Conservation (phyloP, 2,329 filamentous ascomycete genomes). For the Bertia moriformis region DNA sequence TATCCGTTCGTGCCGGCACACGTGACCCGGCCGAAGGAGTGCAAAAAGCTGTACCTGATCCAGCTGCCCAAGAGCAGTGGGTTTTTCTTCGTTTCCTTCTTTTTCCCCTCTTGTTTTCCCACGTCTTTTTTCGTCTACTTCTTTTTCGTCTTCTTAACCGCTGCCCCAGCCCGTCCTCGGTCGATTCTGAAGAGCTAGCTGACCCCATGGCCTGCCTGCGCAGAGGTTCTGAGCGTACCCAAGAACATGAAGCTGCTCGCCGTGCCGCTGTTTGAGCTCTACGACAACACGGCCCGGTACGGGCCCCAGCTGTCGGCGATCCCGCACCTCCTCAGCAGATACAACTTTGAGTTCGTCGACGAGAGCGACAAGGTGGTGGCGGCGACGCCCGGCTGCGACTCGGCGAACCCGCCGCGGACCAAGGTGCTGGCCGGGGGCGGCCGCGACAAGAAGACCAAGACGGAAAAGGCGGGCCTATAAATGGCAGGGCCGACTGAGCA, state of each 20-base stretch:
- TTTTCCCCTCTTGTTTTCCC: no score
- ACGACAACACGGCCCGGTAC: slow-evolving; percentile 91
- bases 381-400: slow-evolving; percentile 60
- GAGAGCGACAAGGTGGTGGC: slow-evolving; percentile 80
- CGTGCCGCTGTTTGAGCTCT: slow-evolving; percentile 91
- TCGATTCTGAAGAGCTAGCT: no score
- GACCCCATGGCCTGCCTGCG: neutral
- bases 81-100: slow-evolving; percentile 12
- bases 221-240: slow-evolving; percentile 86
- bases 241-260: slow-evolving; percentile 99
- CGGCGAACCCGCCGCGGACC: slow-evolving; percentile 42
- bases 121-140: neutral
- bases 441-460: slow-evolving; percentile 44
- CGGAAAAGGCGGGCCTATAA: no score
- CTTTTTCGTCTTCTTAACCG: slow-evolving; percentile 2
- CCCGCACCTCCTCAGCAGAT: slow-evolving; percentile 81
- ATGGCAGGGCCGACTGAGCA: no score
- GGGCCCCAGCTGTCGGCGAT: slow-evolving; percentile 93
- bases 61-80: slow-evolving; percentile 81
- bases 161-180: no score
- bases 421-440: slow-evolving; percentile 51
- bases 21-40: slow-evolving; percentile 95
- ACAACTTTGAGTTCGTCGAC: slow-evolving; percentile 96
- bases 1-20: slow-evolving; percentile 96
- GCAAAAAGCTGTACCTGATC: slow-evolving; percentile 97